Evolutionary conservation across 2,329 filamentous ascomycete species (phyloP).

Genomic region (Hypoxylon sp.): DNA sequence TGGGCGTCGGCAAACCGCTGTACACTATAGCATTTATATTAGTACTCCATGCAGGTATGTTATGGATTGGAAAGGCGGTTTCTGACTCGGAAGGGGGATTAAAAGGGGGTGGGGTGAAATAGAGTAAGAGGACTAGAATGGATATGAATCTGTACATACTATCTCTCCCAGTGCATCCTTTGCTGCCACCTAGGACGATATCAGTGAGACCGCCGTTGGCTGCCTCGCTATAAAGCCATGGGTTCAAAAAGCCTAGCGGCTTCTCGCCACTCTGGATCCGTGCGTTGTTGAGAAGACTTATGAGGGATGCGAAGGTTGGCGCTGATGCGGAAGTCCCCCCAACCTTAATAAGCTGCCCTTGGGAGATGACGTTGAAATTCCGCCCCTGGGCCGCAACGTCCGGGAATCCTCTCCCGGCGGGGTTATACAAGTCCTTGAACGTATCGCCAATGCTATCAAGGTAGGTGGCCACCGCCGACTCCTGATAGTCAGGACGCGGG

Average conservation of each 20-base stretch:
- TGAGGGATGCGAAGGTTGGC: slow-evolving; percentile 74
- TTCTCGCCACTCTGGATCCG: slow-evolving; percentile 68
- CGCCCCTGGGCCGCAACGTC: slow-evolving; percentile 71
- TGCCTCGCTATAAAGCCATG: slow-evolving; percentile 67
- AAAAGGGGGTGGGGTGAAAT: not conserved
- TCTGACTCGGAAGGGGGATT: not conserved
- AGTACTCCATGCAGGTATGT: not conserved
- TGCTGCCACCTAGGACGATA: slow-evolving; percentile 55
- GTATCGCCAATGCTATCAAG: slow-evolving; percentile 54
- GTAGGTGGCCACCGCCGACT: slow-evolving; percentile 64
- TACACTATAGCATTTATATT: slow-evolving; percentile 36
- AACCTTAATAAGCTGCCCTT: slow-evolving; percentile 55
- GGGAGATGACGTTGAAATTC: slow-evolving; percentile 52
- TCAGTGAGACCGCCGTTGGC: slow-evolving; percentile 56
- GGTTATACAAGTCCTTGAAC: slow-evolving; percentile 62
- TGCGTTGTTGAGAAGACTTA: slow-evolving; percentile 76
- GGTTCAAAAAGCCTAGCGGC: slow-evolving; percentile 72
- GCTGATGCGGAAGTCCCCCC: slow-evolving; percentile 67
- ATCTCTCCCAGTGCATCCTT: slow-evolving; percentile 55
- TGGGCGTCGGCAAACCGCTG: slow-evolving; percentile 48
- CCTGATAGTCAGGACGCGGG: slow-evolving; percentile 61
- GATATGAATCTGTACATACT: slow-evolving; percentile 20
- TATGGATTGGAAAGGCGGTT: not conserved
- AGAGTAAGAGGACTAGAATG: not conserved
- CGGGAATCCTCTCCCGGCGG: slow-evolving; percentile 70